phyloP scores from a whole-genome alignment of 345 rosid genomes.

The Toxicodendron radicans region DNA sequence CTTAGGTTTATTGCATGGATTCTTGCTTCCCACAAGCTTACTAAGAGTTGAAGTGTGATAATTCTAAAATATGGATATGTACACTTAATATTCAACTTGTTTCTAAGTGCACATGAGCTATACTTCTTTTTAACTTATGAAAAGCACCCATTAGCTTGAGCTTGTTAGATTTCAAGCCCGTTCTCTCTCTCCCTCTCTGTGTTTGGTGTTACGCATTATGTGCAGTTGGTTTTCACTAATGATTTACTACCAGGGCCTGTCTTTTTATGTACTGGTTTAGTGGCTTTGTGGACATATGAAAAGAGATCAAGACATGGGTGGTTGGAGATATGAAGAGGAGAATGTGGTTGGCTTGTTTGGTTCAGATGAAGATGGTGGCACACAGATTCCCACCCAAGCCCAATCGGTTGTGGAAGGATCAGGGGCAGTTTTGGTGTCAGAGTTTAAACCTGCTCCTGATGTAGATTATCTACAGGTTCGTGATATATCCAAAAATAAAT shows the following conservation, averaged over 20 bases:
- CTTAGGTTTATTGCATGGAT: not conserved
- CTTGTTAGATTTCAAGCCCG: slow-evolving; percentile 26
- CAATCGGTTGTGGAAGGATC: slow-evolving; percentile 86
- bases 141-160: slow-evolving; percentile 27
- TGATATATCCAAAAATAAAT: slow-evolving; percentile 6
- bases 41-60: not conserved
- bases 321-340: slow-evolving; percentile 45
- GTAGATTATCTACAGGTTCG: slow-evolving; percentile 92
- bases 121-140: not conserved
- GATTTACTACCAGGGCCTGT: slow-evolving; percentile 73
- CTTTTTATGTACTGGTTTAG: slow-evolving; percentile 74
- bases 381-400: slow-evolving; percentile 66
- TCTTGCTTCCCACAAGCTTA: not conserved
- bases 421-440: slow-evolving; percentile 57
- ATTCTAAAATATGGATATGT: not conserved
- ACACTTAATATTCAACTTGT: not conserved
- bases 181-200: not conserved
- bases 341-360: slow-evolving; percentile 42
- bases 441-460: slow-evolving; percentile 69
- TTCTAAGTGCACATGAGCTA: not conserved
- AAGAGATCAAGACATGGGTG: slow-evolving; percentile 44
- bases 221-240: slow-evolving; percentile 67
- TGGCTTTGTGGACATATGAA: slow-evolving; percentile 65
- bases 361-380: slow-evolving; percentile 63
- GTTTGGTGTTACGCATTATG: slow-evolving; percentile 20